phyloP scores from a whole-genome alignment of 768 basidiomycete species.

The Tulasnella sp. region DNA sequence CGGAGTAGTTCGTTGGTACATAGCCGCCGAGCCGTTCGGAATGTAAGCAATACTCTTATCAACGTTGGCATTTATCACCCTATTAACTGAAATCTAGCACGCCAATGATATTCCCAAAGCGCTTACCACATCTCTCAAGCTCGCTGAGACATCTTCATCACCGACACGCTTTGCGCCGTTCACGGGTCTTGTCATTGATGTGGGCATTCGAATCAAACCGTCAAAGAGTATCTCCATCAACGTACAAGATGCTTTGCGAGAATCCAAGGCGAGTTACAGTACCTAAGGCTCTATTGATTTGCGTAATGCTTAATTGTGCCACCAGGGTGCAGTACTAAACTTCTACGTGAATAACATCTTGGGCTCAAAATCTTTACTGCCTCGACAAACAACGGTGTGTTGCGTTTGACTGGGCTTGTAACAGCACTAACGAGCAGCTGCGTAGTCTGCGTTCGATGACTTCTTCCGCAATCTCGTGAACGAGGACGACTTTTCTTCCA shows the following conservation, averaged over 20 bases:
- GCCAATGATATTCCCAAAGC: conserved; percentile 44
- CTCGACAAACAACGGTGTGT: conserved; percentile 61
- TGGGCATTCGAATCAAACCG: conserved; percentile 64
- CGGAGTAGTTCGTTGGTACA: conserved; percentile 64
- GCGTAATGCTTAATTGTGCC: background rate
- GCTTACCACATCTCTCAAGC: conserved; percentile 57
- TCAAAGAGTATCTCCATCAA: conserved; percentile 18
- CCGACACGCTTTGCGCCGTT: conserved; percentile 54
- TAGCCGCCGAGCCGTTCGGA: conserved; percentile 65
- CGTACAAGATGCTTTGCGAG: background rate
- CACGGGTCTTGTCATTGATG: conserved; percentile 70
- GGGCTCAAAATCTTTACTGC: conserved; percentile 66
- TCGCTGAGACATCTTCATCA: conserved; percentile 55
- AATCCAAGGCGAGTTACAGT: background rate
- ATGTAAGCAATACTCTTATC: conserved; percentile 10
- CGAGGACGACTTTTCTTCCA: conserved; percentile 54
- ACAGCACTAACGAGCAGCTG: conserved; percentile 32
- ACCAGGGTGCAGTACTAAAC: conserved; percentile 59
- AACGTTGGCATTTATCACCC: background rate
- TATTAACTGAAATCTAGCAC: conserved; percentile 1
- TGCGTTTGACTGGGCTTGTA: conserved; percentile 27
- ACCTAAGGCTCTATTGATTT: background rate
- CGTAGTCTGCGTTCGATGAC: conserved; percentile 59
- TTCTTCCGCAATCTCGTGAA: conserved; percentile 62
- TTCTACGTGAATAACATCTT: conserved; percentile 66